These are phyloP conservation scores for Zymoseptoria passerinii DNA, from an alignment of 2,329 filamentous ascomycete species.

Conservation along the genomic window DNA sequence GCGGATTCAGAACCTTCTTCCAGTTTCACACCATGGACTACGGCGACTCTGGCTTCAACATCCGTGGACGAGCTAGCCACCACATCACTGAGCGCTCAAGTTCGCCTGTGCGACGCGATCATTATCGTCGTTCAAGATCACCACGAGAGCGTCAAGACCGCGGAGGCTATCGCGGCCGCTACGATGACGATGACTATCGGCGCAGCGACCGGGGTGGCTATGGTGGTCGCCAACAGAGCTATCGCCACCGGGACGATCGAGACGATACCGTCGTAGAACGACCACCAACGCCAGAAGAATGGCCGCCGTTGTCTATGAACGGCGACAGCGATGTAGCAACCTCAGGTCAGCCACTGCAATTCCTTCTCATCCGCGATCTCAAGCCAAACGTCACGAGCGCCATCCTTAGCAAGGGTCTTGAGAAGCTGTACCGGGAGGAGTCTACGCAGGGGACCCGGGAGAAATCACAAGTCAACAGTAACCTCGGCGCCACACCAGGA, in stretches of 20 bases:
- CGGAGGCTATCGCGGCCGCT: background rate
- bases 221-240: background rate
- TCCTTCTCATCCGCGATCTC: conserved; percentile 65
- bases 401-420: conserved; percentile 62
- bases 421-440: conserved; percentile 56
- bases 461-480: background rate
- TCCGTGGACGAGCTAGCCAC: background rate
- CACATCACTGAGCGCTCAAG: background rate
- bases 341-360: conserved; percentile 12
- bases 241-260: background rate
- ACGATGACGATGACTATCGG: background rate
- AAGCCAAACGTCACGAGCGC: conserved; percentile 64
- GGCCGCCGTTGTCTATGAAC: conserved; percentile 11
- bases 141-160: background rate
- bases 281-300: conserved; percentile 4
- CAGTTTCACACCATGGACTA: background rate
- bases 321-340: conserved; percentile 19
- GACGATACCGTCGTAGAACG: background rate
- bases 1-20: background rate
- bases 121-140: background rate
- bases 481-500: conserved; percentile 50
- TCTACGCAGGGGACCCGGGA: background rate
- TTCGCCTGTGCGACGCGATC: background rate
- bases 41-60: background rate
- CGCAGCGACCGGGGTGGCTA: background rate